Evolutionary conservation across 2,329 filamentous ascomycete species (phyloP).

Genomic region (Botrytis porri): DNA sequence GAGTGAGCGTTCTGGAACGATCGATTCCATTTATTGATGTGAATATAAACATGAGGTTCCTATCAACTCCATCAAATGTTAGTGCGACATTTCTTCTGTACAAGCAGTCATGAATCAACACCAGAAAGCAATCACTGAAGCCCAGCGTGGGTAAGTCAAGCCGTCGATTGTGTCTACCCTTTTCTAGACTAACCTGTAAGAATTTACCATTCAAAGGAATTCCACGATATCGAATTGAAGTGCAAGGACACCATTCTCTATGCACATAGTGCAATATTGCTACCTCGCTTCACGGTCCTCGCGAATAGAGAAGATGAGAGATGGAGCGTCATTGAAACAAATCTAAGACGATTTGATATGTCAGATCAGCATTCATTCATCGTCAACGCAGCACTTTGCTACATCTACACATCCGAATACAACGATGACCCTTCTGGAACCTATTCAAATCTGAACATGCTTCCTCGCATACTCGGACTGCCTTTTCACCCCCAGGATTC

Average conservation of each 20-base stretch:
- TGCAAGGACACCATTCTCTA: neutral
- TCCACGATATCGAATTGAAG: neutral
- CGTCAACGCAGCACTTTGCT: neutral
- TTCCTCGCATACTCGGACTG: no score
- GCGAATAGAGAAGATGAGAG: neutral
- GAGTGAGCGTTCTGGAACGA: neutral
- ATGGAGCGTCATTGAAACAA: neutral
- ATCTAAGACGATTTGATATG: neutral
- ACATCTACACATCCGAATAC: neutral
- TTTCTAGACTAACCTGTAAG: neutral
- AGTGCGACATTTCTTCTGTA: neutral
- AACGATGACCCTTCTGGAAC: neutral
- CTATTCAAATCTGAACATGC: neutral
- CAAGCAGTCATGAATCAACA: neutral
- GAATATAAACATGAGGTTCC: neutral
- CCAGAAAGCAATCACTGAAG: neutral
- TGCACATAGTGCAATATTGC: neutral
- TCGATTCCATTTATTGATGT: neutral
- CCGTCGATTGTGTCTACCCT: neutral
- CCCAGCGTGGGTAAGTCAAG: neutral
- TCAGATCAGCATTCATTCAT: neutral
- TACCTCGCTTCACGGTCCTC: neutral
- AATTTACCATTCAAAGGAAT: neutral
- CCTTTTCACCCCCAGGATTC: neutral
- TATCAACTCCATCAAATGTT: no score